phyloP scores from a whole-genome alignment of 1,139 yeast genomes.

The Zygosaccharomyces sapae region DNA sequence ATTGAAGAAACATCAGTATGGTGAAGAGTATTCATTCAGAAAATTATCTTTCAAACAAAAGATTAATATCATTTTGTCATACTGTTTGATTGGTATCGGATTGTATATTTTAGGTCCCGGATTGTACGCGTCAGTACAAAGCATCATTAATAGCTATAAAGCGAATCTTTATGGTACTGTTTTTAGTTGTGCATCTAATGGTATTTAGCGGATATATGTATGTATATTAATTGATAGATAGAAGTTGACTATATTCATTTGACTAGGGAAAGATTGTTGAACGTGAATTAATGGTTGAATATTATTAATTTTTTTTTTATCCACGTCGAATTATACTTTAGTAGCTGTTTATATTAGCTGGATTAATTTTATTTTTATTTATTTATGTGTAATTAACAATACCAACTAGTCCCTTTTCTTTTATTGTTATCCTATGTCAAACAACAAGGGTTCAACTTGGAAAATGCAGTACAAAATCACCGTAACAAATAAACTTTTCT shows the following conservation, averaged over 20 bases:
- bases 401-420: too few species aligned
- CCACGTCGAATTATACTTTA: too few species aligned
- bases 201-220: constrained; percentile 2
- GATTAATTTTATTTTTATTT: too few species aligned
- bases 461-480: too few species aligned
- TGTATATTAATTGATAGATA: background rate
- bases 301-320: too few species aligned
- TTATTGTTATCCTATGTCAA: too few species aligned
- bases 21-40: constrained; percentile 33
- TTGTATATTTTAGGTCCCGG: constrained; percentile 58
- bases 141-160: constrained; percentile 48
- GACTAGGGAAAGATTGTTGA: background rate
- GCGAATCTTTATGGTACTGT: constrained; percentile 48
- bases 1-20: constrained; percentile 36
- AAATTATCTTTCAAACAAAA: constrained; percentile 33
- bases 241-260: background rate
- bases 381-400: too few species aligned
- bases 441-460: too few species aligned
- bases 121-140: constrained; percentile 50
- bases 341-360: too few species aligned
- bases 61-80: constrained; percentile 39
- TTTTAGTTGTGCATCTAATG: constrained; percentile 49
- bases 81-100: constrained; percentile 45
- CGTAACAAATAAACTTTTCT: too few species aligned
- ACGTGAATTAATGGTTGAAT: background rate